Conservation (phyloP, 257 asterid genomes). For the Przewalskia tangutica region DNA sequence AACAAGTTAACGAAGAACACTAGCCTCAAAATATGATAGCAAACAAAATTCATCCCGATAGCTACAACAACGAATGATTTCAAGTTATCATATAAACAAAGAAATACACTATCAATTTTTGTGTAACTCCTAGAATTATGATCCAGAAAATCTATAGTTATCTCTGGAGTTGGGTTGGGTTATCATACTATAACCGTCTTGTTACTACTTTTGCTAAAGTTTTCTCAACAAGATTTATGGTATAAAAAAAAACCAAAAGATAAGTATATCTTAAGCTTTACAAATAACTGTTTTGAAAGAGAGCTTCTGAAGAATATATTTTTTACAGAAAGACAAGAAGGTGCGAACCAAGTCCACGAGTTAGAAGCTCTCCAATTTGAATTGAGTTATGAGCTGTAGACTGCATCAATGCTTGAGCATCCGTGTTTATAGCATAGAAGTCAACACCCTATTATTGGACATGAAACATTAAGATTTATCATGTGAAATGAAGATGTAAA, state of each 20-base stretch:
- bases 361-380: constrained; percentile 96
- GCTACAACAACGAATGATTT: background rate
- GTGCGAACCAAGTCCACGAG: constrained; percentile 88
- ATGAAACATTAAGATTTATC: constrained; percentile 4
- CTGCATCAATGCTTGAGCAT: constrained; percentile 83
- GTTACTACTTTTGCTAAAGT: no score
- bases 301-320: background rate
- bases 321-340: background rate
- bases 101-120: background rate
- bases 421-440: constrained; percentile 90
- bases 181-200: background rate
- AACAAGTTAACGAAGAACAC: background rate
- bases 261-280: background rate
- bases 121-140: background rate
- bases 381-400: constrained; percentile 78
- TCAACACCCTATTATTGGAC: constrained; percentile 65
- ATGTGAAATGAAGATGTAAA: constrained; percentile 7
- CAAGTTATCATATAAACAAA: background rate
- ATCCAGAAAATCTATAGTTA: background rate
- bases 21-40: background rate
- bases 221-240: background rate
- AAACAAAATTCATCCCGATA: background rate
- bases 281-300: background rate
- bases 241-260: background rate
- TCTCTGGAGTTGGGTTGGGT: background rate